These are phyloP conservation scores for Hylodesmum podocarpum DNA, from an alignment of 306 rosid species.

Conservation along the genomic window DNA sequence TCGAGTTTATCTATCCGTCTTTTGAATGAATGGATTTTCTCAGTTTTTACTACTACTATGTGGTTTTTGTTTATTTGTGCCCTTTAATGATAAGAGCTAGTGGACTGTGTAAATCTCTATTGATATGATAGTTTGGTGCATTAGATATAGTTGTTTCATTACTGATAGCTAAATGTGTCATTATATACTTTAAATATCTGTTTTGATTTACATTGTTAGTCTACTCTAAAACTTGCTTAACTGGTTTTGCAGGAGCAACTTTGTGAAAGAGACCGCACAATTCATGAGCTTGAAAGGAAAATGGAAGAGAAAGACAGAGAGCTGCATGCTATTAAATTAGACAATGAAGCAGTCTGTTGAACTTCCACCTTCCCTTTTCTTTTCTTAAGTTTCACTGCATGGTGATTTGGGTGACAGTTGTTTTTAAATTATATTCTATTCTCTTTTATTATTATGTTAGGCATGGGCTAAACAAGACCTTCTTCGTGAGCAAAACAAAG, in stretches of 20 bases:
- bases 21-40: background rate
- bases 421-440: constrained; percentile 5
- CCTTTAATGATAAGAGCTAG: background rate
- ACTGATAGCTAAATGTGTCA: background rate
- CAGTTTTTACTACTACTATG: background rate
- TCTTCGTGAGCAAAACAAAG: constrained; percentile 85
- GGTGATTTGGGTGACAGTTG: background rate
- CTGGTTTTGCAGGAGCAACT: constrained; percentile 75
- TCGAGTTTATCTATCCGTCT: background rate
- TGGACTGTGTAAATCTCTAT: constrained; percentile 12
- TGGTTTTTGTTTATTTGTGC: background rate
- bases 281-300: constrained; percentile 80
- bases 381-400: background rate
- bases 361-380: constrained; percentile 12
- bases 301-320: constrained; percentile 91
- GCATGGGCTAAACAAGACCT: constrained; percentile 98
- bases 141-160: background rate
- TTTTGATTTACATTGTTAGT: constrained; percentile 10
- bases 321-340: constrained; percentile 76
- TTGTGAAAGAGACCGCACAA: constrained; percentile 65
- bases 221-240: constrained; percentile 33
- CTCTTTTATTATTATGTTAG: constrained; percentile 38
- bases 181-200: background rate
- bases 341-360: constrained; percentile 86
- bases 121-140: background rate